Conservation (phyloP, 2,329 filamentous ascomycete species). For the Penicillium sp. region DNA sequence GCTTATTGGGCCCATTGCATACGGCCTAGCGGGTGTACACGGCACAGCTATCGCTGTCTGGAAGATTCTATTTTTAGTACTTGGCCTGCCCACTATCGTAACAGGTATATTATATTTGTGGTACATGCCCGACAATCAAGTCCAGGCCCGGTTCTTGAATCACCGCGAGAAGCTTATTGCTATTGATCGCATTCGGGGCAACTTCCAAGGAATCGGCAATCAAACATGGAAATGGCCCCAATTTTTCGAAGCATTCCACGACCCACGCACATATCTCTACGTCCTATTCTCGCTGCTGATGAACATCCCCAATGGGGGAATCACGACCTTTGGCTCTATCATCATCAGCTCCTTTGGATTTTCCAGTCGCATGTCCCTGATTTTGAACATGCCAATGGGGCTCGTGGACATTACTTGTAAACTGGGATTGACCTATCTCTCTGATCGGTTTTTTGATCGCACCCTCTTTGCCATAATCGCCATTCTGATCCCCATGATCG, state of each 20-base stretch:
- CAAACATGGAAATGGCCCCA: conserved; percentile 13
- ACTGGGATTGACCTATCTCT: conserved; percentile 13
- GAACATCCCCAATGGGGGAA: conserved; percentile 20
- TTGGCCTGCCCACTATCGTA: conserved; percentile 13
- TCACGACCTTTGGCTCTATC: conserved; percentile 20
- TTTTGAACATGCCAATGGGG: conserved; percentile 11
- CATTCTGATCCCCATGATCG: conserved; percentile 26
- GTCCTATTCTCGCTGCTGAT: conserved; percentile 10
- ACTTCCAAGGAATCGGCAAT: conserved; percentile 17
- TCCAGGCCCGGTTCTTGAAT: conserved; percentile 12
- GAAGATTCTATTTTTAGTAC: conserved; percentile 17
- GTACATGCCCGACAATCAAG: conserved; percentile 16
- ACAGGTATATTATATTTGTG: conserved; percentile 9
- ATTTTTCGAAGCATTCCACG: conserved; percentile 16
- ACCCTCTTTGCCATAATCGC: conserved; percentile 18
- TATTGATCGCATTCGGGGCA: conserved; percentile 16
- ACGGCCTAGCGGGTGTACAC: conserved; percentile 12
- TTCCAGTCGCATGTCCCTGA: conserved; percentile 1
- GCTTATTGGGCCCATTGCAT: conserved; percentile 12
- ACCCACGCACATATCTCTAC: conserved; percentile 15
- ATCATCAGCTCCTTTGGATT: conserved; percentile 18
- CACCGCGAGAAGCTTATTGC: conserved; percentile 12
- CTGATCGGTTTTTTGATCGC: conserved; percentile 12
- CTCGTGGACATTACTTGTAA: conserved; percentile 9
- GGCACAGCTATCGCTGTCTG: conserved; percentile 5